Conservation (phyloP, 2,329 filamentous ascomycete species). For the Talaromyces islandicus region DNA sequence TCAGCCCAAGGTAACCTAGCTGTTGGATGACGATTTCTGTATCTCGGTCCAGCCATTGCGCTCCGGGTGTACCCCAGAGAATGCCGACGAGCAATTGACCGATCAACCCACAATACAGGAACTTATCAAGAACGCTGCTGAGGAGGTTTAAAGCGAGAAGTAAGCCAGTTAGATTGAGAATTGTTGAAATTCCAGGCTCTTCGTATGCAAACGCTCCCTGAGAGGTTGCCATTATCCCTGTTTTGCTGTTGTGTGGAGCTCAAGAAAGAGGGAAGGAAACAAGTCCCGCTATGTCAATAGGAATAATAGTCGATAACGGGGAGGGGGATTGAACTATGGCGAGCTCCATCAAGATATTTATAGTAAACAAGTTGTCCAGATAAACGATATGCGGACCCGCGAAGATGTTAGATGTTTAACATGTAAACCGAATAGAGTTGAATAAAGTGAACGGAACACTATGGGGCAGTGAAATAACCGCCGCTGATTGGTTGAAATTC, state of each 20-base stretch:
- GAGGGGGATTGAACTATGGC: neutral
- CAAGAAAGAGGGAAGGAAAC: too few relatives aligned
- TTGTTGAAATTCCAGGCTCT: slow-evolving; percentile 54
- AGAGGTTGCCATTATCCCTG: slow-evolving; percentile 1
- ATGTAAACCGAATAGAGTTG: neutral
- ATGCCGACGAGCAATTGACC: slow-evolving; percentile 68
- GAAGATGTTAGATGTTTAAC: neutral
- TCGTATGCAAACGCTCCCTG: slow-evolving; percentile 49
- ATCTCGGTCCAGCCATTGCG: slow-evolving; percentile 50
- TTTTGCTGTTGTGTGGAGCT: neutral
- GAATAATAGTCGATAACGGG: neutral
- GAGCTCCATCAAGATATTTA: neutral
- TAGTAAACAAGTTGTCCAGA: neutral
- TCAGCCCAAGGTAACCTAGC: slow-evolving; percentile 67
- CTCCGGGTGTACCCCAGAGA: slow-evolving; percentile 63
- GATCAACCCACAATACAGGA: slow-evolving; percentile 64
- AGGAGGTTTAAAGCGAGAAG: slow-evolving; percentile 56
- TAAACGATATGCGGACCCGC: neutral
- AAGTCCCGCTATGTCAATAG: neutral
- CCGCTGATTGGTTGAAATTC: neutral
- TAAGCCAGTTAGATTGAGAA: slow-evolving; percentile 58
- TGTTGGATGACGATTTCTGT: slow-evolving; percentile 54
- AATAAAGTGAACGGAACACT: neutral
- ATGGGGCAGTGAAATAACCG: neutral
- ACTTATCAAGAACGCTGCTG: slow-evolving; percentile 52